Evolutionary conservation across 805 yeast species (phyloP).

Genomic region (Yamadazyma sp.): DNA sequence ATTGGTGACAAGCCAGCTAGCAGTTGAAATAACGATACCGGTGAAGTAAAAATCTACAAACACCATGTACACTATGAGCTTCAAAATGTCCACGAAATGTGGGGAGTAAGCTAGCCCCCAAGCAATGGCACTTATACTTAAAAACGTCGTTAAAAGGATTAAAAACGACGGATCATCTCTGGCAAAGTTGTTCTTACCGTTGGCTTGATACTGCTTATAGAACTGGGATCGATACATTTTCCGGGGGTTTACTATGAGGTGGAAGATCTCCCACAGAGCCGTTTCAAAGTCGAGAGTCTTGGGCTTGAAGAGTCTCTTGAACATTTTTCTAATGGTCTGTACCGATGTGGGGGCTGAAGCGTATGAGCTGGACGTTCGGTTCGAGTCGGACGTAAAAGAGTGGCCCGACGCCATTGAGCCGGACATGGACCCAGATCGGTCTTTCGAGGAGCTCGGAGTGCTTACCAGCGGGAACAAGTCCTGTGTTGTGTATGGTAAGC

Average conservation of each 20-base stretch:
- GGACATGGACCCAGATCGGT: constrained; percentile 24
- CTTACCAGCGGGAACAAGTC: constrained; percentile 37
- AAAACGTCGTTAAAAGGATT: constrained; percentile 63
- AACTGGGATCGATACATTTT: constrained; percentile 80
- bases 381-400: constrained; percentile 1
- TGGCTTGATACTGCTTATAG: constrained; percentile 53
- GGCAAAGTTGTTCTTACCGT: constrained; percentile 57
- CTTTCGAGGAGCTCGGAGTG: constrained; percentile 19
- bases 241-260: constrained; percentile 71
- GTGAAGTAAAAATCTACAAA: constrained; percentile 73
- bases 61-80: constrained; percentile 78
- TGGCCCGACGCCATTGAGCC: constrained; percentile 7
- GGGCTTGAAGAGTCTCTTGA: constrained; percentile 53
- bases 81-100: constrained; percentile 56
- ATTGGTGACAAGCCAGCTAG: constrained; percentile 72
- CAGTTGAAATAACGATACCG: constrained; percentile 68
- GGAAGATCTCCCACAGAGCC: constrained; percentile 86
- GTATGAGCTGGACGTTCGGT: too few species aligned
- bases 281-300: constrained; percentile 88
- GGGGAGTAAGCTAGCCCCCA: constrained; percentile 89
- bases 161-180: constrained; percentile 92
- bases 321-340: constrained; percentile 30
- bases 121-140: constrained; percentile 74
- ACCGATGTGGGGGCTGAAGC: constrained; percentile 12
- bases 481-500: constrained; percentile 43